These are phyloP conservation scores for Combretum micranthum DNA, from an alignment of 345 rosid species.

Conservation along the genomic window DNA sequence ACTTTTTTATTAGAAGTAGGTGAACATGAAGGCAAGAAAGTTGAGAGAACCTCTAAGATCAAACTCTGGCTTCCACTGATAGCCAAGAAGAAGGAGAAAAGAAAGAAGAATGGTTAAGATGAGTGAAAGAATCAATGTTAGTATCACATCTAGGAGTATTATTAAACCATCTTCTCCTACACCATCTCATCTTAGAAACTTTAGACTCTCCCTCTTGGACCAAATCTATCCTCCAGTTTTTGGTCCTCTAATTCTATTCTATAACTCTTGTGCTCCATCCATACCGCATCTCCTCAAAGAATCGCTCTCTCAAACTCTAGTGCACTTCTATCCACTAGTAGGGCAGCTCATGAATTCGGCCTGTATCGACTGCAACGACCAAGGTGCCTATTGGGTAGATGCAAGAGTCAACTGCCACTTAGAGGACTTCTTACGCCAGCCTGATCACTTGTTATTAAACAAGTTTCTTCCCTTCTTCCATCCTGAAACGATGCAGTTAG, in stretches of 20 bases:
- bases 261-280: neutral
- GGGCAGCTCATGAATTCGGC: constrained; percentile 8
- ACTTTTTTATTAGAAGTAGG: no score
- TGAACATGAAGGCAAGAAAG: no score
- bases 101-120: constrained; percentile 1
- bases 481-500: constrained; percentile 2
- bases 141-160: neutral
- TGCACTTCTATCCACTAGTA: constrained; percentile 15
- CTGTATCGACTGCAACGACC: constrained; percentile 17
- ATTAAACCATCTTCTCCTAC: constrained; percentile 27
- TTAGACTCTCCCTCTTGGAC: constrained; percentile 27
- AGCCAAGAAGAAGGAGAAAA: neutral
- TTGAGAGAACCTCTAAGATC: no score
- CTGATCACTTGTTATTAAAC: neutral
- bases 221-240: constrained; percentile 23
- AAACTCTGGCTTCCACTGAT: no score
- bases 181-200: constrained; percentile 10
- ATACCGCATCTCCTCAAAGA: neutral
- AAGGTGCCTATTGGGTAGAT: constrained; percentile 9
- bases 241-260: constrained; percentile 8
- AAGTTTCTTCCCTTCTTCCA: constrained; percentile 7
- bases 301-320: constrained; percentile 7
- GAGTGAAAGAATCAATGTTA: neutral
- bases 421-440: constrained; percentile 3
- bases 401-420: constrained; percentile 4